A percentile compares a stretch with the other conserved stretches of the same genome.
Conservation (phyloP, 176 grass and related monocot species). For the Calamus simplicifolius region DNA sequence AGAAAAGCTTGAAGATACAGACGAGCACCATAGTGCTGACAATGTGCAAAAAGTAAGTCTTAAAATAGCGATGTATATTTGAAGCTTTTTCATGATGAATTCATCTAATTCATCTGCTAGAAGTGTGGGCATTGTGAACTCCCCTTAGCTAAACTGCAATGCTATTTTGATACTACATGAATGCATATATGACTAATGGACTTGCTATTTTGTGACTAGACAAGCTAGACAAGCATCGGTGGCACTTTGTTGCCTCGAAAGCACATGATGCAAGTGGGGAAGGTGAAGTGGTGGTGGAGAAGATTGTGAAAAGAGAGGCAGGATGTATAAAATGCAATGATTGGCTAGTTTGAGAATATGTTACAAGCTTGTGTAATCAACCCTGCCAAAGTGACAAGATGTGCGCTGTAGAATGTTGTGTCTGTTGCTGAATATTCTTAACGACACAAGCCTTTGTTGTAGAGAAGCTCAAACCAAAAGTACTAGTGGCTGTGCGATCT, state of each 20-base stretch:
- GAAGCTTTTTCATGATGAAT: too few species aligned
- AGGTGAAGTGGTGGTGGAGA: constrained; percentile 55
- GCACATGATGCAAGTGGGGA: constrained; percentile 59
- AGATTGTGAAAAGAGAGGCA: constrained; percentile 40
- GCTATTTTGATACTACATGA: too few species aligned
- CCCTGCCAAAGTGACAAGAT: constrained; percentile 59
- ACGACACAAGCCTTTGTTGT: constrained; percentile 55
- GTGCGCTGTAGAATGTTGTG: constrained; percentile 45
- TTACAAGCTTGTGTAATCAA: constrained; percentile 48
- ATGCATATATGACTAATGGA: too few species aligned
- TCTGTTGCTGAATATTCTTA: constrained; percentile 42
- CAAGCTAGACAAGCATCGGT: constrained; percentile 55
- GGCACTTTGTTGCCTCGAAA: constrained; percentile 31
- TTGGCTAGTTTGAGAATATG: constrained; percentile 63
- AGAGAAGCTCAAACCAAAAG: constrained; percentile 44
- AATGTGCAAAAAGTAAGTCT: background rate
- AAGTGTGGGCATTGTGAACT: too few species aligned
- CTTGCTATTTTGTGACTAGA: too few species aligned
- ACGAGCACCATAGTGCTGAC: constrained; percentile 1
- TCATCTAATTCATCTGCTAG: too few species aligned
- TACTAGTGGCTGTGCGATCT: constrained; percentile 14
- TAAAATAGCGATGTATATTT: too few species aligned
- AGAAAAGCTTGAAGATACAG: constrained; percentile 4
- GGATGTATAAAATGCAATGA: constrained; percentile 46
- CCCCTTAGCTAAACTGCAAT: too few species aligned